phyloP scores from a whole-genome alignment of 2,329 filamentous ascomycete genomes.

The Chaetothyriales sp. region DNA sequence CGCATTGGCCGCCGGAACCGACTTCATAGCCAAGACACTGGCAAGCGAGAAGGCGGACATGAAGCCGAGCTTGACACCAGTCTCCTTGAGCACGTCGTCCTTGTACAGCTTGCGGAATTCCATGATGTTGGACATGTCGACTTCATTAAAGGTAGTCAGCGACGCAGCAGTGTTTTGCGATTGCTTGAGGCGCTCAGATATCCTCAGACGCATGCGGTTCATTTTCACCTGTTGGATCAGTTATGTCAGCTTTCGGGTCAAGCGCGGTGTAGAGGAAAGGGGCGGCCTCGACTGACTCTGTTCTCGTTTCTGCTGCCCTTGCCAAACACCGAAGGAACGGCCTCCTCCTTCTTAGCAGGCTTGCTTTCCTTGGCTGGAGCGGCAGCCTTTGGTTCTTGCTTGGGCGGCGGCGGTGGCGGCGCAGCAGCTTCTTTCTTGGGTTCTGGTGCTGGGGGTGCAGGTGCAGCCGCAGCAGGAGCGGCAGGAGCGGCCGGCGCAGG shows the following conservation, averaged over 20 bases:
- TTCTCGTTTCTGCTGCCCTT: conserved; percentile 60
- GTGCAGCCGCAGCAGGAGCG: conserved; percentile 37
- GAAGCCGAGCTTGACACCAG: conserved; percentile 95
- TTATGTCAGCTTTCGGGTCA: not conserved
- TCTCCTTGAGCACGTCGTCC: conserved; percentile 89
- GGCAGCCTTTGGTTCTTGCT: conserved; percentile 23
- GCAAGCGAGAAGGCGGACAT: conserved; percentile 96
- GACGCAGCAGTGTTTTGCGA: conserved; percentile 97
- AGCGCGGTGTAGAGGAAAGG: not conserved
- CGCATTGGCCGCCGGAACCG: conserved; percentile 87
- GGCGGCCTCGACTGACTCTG: conserved; percentile 39
- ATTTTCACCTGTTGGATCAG: conserved; percentile 67
- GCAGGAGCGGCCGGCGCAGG: conserved; percentile 5
- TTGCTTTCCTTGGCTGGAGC: conserved; percentile 22
- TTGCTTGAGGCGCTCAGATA: conserved; percentile 95
- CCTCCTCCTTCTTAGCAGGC: conserved; percentile 12
- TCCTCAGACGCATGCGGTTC: conserved; percentile 97
- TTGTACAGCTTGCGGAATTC: conserved; percentile 96
- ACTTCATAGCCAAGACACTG: conserved; percentile 78
- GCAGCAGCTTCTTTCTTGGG: conserved; percentile 13
- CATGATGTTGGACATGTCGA: conserved; percentile 97
- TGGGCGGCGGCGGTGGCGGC: conserved; percentile 20
- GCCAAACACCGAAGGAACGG: conserved; percentile 36
- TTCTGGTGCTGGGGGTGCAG: conserved; percentile 38
- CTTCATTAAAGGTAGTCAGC: conserved; percentile 96